A percentile compares a stretch with the other conserved stretches of the same genome.
Conservation (phyloP, 805 yeast species). For the Teunomyces pallodes region DNA sequence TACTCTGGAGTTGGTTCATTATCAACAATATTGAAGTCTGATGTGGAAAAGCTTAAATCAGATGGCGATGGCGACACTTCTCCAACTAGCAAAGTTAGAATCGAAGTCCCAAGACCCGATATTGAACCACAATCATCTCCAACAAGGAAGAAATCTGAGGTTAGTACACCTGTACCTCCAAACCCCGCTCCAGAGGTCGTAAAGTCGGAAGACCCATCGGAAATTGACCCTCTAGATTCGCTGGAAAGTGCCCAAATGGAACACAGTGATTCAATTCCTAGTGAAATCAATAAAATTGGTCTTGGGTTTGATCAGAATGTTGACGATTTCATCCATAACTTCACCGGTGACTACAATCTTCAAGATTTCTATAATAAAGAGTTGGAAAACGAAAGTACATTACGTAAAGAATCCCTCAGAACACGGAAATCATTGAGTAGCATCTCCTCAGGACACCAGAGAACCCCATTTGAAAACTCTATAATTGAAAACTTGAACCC, state of each 20-base stretch:
- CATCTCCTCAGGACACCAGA: background rate
- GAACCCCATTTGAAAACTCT: constrained; percentile 26
- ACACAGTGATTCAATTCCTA: background rate
- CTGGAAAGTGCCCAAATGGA: too few relatives aligned
- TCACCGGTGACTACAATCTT: background rate
- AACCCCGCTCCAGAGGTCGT: background rate
- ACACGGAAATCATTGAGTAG: constrained; percentile 1
- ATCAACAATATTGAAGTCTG: background rate
- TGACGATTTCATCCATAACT: background rate
- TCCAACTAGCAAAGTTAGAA: background rate
- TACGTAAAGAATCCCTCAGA: background rate
- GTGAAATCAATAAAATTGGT: background rate
- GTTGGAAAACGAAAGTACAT: background rate
- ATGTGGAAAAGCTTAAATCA: background rate
- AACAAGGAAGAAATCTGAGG: background rate
- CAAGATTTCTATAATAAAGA: background rate
- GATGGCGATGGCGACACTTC: background rate
- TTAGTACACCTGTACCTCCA: too few relatives aligned
- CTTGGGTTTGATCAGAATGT: constrained; percentile 1
- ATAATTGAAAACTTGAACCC: constrained; percentile 28
- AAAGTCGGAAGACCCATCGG: too few relatives aligned
- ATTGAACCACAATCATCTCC: background rate
- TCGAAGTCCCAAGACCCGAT: background rate
- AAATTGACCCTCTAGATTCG: too few relatives aligned
- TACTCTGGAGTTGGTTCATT: constrained; percentile 22